Conservation (phyloP, 805 yeast species). For the Cyberlindnera mississippiensis region DNA sequence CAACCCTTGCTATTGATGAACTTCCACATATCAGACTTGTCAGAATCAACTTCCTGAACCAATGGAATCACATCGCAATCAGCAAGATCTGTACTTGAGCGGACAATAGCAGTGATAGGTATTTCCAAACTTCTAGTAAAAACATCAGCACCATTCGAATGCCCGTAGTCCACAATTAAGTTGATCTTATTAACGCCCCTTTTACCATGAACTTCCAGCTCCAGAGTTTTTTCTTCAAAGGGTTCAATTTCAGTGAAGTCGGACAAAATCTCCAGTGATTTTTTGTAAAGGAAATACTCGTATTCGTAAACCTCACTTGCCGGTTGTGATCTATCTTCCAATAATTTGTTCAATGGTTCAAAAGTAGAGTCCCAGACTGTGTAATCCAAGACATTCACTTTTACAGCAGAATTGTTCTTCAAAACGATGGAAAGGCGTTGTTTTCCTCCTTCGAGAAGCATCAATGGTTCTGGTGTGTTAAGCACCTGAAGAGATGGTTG, state of each 20-base stretch:
- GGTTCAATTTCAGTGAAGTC: conserved; percentile 29
- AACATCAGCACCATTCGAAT: conserved; percentile 30
- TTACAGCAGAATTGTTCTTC: conserved; percentile 54
- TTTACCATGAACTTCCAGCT: conserved; percentile 64
- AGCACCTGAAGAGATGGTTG: conserved; percentile 62
- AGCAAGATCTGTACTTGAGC: conserved; percentile 68
- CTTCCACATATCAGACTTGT: conserved; percentile 26
- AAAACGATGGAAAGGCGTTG: conserved; percentile 46
- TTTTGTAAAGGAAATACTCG: conserved; percentile 61
- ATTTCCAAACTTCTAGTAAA: conserved; percentile 57
- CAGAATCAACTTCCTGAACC: conserved; percentile 28
- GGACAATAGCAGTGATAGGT: conserved; percentile 67
- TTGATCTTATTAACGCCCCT: conserved; percentile 67
- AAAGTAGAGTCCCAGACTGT: conserved; percentile 70
- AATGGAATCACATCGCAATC: conserved; percentile 73
- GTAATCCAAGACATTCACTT: conserved; percentile 54
- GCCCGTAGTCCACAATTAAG: conserved; percentile 62
- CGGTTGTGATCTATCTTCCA: conserved; percentile 44
- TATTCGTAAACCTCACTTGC: conserved; percentile 68
- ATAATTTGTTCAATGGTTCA: conserved; percentile 55
- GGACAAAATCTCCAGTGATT: conserved; percentile 46
- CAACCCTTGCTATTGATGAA: conserved; percentile 19
- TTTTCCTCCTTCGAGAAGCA: conserved; percentile 78
- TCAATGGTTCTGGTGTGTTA: conserved; percentile 49
- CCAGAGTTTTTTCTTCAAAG: conserved; percentile 40